Evolutionary conservation across 371 early-diverging fungal species (phyloP), one percentile per base, ranked within the genome.

Genomic region (Mortierella sp.): DNA sequence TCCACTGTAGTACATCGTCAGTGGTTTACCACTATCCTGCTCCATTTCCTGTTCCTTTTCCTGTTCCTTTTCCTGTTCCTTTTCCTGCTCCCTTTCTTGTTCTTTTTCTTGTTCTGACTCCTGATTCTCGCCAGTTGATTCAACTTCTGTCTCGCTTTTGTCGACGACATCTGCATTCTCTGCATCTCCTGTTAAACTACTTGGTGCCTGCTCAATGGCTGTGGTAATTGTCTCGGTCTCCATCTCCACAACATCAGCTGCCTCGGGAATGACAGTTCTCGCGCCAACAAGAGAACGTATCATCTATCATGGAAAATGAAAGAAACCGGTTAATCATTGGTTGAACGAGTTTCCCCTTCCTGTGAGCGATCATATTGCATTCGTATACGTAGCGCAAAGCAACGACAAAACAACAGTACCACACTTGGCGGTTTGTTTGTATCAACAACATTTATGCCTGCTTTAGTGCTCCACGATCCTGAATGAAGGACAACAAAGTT

Each of bases 401-500:
- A n/a, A n/a, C n/a, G n/a, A n/a, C n/a, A n/a, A n/a, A n/a, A n/a
- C n/a, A n/a, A n/a, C n/a, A n/a, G 60, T 80, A 84, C 87, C 63
- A 89, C 86, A 19, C 67, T 70, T 30, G 92, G 92, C 14, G 85
- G 81, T 55, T 86, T 86, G 78, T 92, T 91, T 23, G 91, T 88
- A 56, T 93, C 93, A 27, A 85, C 80, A 60, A 85, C 87, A 54
- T 89, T 87, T 55, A 88, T 86, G 53, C 91, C 89, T 23, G 93
- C 92, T 59, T 83, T 87, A 30, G 88, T 86, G 15, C 68, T 80
- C 60, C 81, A 76, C 48, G 89, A 85, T 43, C 93, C 94, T 15
- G 90, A 84, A 82, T 92, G 90, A 50, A 93, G 87, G 28, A 93
- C 91, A 24, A 92, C 85, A 80, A 88, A 91, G 72, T 85, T 90